phyloP scores from a whole-genome alignment of 2,329 filamentous ascomycete genomes.

The Aureobasidium uvarum region DNA sequence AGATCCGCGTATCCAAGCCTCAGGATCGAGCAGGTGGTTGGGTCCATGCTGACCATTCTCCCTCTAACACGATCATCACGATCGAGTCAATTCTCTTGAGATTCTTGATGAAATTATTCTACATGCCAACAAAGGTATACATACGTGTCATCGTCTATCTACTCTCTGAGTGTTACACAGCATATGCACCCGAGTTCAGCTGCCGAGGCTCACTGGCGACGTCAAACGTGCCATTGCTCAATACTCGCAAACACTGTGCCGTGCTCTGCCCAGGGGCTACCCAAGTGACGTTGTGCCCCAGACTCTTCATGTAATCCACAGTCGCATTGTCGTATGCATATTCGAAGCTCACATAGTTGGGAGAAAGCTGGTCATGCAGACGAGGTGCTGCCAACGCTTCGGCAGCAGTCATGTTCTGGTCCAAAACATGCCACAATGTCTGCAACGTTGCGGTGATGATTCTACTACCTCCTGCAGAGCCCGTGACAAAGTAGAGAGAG shows the following conservation, averaged over 20 bases:
- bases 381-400: conserved; percentile 66
- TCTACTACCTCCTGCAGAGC: conserved; percentile 75
- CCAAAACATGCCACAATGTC: conserved; percentile 69
- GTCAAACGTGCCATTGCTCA: conserved; percentile 68
- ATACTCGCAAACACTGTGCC: conserved; percentile 66
- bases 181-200: conserved; percentile 65
- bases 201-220: conserved; percentile 75
- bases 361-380: conserved; percentile 79
- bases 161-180: conserved; percentile 38
- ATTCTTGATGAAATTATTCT: background rate
- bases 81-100: background rate
- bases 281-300: conserved; percentile 72
- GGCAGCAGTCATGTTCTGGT: conserved; percentile 59
- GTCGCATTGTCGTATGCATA: conserved; percentile 64
- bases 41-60: background rate
- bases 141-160: background rate
- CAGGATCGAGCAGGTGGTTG: background rate
- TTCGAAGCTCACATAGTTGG: conserved; percentile 67
- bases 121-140: background rate
- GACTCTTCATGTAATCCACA: conserved; percentile 59
- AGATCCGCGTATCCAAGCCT: background rate
- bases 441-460: conserved; percentile 81
- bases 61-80: background rate
- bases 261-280: conserved; percentile 62
- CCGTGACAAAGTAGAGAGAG: conserved; percentile 65